phyloP scores from a whole-genome alignment of 2,329 filamentous ascomycete species.

The Hypoxylon sp. region DNA sequence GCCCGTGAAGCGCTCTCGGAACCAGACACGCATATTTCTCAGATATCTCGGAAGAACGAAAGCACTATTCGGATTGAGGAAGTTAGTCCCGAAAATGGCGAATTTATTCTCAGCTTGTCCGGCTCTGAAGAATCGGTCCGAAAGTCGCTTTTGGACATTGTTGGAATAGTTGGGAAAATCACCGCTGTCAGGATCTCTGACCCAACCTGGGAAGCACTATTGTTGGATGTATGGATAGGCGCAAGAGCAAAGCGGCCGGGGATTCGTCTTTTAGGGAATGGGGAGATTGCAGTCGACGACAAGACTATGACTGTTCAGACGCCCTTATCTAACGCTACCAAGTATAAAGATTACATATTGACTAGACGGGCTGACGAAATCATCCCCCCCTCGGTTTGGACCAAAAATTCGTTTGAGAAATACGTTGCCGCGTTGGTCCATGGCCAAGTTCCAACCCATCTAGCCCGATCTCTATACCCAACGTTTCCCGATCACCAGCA shows the following conservation, averaged over 20 bases:
- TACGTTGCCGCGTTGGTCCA: constrained; percentile 51
- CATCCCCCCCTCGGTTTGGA: constrained; percentile 48
- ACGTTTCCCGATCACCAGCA: constrained; percentile 46
- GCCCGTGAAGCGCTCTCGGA: constrained; percentile 45
- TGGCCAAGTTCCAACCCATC: constrained; percentile 47
- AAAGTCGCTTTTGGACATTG: constrained; percentile 49
- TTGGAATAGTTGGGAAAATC: constrained; percentile 47
- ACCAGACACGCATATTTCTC: constrained; percentile 47
- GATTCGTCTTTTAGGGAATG: constrained; percentile 36
- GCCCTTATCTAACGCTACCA: neutral
- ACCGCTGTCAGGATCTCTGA: constrained; percentile 49
- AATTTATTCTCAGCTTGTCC: constrained; percentile 48
- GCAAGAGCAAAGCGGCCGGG: constrained; percentile 14
- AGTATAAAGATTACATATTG: constrained; percentile 43
- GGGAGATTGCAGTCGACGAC: constrained; percentile 37
- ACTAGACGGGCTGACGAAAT: constrained; percentile 49
- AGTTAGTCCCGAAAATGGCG: constrained; percentile 23
- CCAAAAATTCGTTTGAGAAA: constrained; percentile 49
- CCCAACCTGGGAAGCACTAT: constrained; percentile 34
- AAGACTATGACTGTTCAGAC: constrained; percentile 46
- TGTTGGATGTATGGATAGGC: constrained; percentile 41
- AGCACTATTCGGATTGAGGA: constrained; percentile 49
- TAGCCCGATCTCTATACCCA: constrained; percentile 48
- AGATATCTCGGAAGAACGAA: constrained; percentile 48
- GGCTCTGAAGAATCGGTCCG: constrained; percentile 49